phyloP scores from a whole-genome alignment of 2,329 filamentous ascomycete species.

The Colletotrichum neosansevieriae region DNA sequence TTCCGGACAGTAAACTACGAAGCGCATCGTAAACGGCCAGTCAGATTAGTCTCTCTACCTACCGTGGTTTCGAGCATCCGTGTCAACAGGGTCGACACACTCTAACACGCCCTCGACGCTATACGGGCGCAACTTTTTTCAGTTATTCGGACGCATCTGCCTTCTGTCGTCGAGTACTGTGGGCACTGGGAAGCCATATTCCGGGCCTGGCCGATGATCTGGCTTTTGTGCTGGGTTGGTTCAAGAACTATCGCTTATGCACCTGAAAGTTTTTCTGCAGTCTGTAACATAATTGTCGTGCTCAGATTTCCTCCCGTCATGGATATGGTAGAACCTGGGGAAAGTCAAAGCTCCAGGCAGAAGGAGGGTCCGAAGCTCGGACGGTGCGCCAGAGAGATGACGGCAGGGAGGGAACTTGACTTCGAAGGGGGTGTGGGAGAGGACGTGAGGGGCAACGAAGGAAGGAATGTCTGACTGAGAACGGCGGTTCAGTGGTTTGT shows the following conservation, averaged over 20 bases:
- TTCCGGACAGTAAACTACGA: not conserved
- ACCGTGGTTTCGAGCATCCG: not conserved
- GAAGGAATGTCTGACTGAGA: slow-evolving; percentile 29
- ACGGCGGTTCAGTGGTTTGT: slow-evolving; percentile 17
- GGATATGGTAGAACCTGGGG: too few species aligned
- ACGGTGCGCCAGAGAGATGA: slow-evolving; percentile 10
- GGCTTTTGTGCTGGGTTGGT: not conserved
- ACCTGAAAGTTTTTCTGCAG: not conserved
- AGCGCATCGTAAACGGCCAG: not conserved
- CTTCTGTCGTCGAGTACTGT: slow-evolving; percentile 16
- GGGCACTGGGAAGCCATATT: not conserved
- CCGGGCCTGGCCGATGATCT: not conserved
- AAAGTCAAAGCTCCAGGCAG: not conserved
- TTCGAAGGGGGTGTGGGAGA: slow-evolving; percentile 19
- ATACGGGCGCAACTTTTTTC: slow-evolving; percentile 18
- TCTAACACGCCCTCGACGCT: slow-evolving; percentile 24
- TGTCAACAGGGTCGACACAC: slow-evolving; percentile 5
- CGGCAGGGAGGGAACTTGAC: slow-evolving; percentile 10
- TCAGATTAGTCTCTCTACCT: not conserved
- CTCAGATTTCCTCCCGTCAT: too few species aligned
- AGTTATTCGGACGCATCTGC: slow-evolving; percentile 2
- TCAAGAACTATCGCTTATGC: slow-evolving; percentile 13
- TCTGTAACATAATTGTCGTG: not conserved
- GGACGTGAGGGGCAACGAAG: slow-evolving; percentile 13
- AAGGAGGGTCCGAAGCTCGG: slow-evolving; percentile 11